These are phyloP conservation scores for Pleurotus ostreatus DNA, from an alignment of 768 basidiomycete genomes.

Conservation along the genomic window DNA sequence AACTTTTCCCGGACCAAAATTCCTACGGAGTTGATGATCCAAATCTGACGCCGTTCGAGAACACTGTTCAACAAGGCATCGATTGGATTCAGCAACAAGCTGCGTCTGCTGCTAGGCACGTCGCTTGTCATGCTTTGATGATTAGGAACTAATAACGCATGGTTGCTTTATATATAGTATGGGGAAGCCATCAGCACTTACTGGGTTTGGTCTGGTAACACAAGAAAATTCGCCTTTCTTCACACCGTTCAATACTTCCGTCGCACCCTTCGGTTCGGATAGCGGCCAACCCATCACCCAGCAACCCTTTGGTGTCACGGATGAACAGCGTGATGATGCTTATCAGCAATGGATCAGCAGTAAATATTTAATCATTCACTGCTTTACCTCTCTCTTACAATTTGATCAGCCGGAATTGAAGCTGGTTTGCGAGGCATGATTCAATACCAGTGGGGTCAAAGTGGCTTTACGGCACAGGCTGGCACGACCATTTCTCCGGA, in stretches of 20 bases:
- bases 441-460: constrained; percentile 60
- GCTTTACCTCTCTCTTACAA: neutral
- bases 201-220: constrained; percentile 62
- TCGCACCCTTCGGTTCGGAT: constrained; percentile 17
- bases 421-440: constrained; percentile 39
- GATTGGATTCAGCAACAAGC: constrained; percentile 55
- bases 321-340: constrained; percentile 46
- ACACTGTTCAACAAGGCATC: constrained; percentile 44
- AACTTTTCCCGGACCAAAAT: constrained; percentile 68
- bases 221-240: constrained; percentile 47
- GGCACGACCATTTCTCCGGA: constrained; percentile 42
- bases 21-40: constrained; percentile 47
- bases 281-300: constrained; percentile 10
- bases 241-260: constrained; percentile 55
- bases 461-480: constrained; percentile 37
- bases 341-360: constrained; percentile 52
- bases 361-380: constrained; percentile 19
- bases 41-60: constrained; percentile 45
- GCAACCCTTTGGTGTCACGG: constrained; percentile 47
- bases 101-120: constrained; percentile 23
- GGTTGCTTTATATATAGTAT: neutral
- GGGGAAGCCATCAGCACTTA: constrained; percentile 34
- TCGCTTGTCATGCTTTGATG: constrained; percentile 24
- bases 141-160: neutral
- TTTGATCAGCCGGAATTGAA: constrained; percentile 31